Base-by-base conservation (phyloP, 371 early-diverging fungal species). In the Rhizopus sp. region DNA sequence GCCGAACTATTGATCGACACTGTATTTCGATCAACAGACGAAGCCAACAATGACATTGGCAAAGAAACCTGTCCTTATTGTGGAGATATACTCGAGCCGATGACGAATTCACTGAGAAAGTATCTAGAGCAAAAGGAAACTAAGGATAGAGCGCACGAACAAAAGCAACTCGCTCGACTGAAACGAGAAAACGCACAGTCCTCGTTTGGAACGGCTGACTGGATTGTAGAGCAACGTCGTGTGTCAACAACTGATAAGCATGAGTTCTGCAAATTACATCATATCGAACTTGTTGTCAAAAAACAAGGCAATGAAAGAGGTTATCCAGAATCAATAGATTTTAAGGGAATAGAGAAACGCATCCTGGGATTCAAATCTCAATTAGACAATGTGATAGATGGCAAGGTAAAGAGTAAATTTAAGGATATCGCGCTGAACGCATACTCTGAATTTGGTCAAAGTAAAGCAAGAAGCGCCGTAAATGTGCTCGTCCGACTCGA, bases 191-290 rank as follows among this genome's bases (percentile, higher is more conserved):
- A 49, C 3, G 38, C 38, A 3, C 5, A 33, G 3, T 52, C 60
- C 7, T 56, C 60, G 0, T 54, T 53, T 17, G 50, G 31, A 17
- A 46, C 10, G 15, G 41, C 51, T 1, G 32, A 54, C 9, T n/a
- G 37, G 10, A 42, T 57, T 31, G 38, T 49, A 12, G 15, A 17
- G 3, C 52, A 47, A 34, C n/a, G 64, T 4, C 46, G 33, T 23
- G 29, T 63, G 1, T 10, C 55, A 0, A 41, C 6, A 8, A 38
- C 5, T 1, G 70, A 70, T 30, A 59, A 70, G 15, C 57, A 63
- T 15, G 29, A 33, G 2, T 84, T 87, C 41, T 87, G 87, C 53
- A 75, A 72, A 5, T 47, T 82, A 9, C 87, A 87, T 59, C 44
- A 64, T 9, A 54, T 67, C 1, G 85, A 85, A 47, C 50, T 71